These are phyloP conservation scores for Penicillium freii DNA, from an alignment of 2,329 filamentous ascomycete species.

Conservation along the genomic window DNA sequence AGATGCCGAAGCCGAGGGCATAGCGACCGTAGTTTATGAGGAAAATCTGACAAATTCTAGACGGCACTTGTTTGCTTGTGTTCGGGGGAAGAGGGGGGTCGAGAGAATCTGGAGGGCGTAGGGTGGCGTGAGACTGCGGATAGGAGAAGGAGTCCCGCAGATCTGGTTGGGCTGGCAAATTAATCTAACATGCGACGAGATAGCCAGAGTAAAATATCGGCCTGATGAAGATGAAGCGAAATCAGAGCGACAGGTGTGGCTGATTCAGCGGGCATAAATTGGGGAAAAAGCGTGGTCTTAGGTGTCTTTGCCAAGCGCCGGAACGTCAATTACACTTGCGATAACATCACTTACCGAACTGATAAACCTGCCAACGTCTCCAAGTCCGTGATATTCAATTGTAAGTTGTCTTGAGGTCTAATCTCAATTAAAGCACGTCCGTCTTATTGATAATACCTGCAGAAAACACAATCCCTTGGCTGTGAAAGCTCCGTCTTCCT, in stretches of 20 bases:
- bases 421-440: background rate
- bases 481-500: background rate
- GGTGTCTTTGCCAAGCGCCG: constrained; percentile 27
- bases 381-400: background rate
- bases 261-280: constrained; percentile 6
- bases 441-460: background rate
- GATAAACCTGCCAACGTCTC: background rate
- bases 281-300: constrained; percentile 22
- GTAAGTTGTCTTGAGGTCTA: background rate
- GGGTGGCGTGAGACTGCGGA: constrained; percentile 18
- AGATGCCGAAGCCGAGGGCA: constrained; percentile 48
- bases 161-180: background rate
- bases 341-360: background rate
- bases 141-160: constrained; percentile 14
- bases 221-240: constrained; percentile 5
- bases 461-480: background rate
- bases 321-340: constrained; percentile 16
- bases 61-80: background rate
- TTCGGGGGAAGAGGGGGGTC: background rate
- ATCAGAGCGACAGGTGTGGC: constrained; percentile 13
- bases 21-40: constrained; percentile 16
- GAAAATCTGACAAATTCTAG: background rate
- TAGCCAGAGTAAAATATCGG: background rate
- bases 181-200: background rate
- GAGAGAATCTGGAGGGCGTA: constrained; percentile 3